Base-by-base conservation (phyloP, 2,329 filamentous ascomycete genomes). In the Colletotrichum falcatum region DNA sequence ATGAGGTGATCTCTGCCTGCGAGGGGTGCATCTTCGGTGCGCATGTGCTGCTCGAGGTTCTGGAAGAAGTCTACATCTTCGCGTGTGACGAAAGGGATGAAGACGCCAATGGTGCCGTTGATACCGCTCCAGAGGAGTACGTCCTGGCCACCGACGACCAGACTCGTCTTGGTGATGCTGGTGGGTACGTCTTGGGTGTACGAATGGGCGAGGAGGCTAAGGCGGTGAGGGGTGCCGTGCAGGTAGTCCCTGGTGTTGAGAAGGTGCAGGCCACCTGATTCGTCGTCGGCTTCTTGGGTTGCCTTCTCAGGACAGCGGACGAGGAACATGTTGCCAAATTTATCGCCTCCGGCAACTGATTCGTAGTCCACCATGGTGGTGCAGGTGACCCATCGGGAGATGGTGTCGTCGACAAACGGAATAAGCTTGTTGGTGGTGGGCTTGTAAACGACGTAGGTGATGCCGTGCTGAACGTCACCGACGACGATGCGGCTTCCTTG, bases 31-130 rank as follows among this genome's bases (percentile, higher is more conserved):
- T 97, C 95, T 78, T 97, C 94, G 16, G 88, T 90, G 58, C 95
- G 89, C 79, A 99, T 87, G 77, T 97, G 93, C 78, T 92, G 91
- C 82, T 99, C 96, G 30, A 99, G 86, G 72, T 90, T 94, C 80
- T 98, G 95, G 88, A 99, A 99, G 83, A 99, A 98, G 80, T 98
- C 96, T 60, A 97, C 93, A 76, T 98, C 95, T 78, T 98, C 95
- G 46, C 97, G 92, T 73, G 91, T 92, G 56, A 94, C 85, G 78
- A 99, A 98, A 0, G 97, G 96, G 56, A 99, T 92, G 58, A 99
- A 87, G 63, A 97, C 94, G 59, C 95, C 96, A 48, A 99, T 89
- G 0, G 96, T 98, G 59, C 96, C 97, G 81, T 98, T 95, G 23
- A 99, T 85, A 26, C 97, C 97, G 74, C 92, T 93, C 96, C 96